Percentiles rank a stretch among this genome's conserved stretches.
These are phyloP conservation scores for Trichosporon inkin DNA, from an alignment of 1,284 basidiomycete species.

Conservation along the genomic window DNA sequence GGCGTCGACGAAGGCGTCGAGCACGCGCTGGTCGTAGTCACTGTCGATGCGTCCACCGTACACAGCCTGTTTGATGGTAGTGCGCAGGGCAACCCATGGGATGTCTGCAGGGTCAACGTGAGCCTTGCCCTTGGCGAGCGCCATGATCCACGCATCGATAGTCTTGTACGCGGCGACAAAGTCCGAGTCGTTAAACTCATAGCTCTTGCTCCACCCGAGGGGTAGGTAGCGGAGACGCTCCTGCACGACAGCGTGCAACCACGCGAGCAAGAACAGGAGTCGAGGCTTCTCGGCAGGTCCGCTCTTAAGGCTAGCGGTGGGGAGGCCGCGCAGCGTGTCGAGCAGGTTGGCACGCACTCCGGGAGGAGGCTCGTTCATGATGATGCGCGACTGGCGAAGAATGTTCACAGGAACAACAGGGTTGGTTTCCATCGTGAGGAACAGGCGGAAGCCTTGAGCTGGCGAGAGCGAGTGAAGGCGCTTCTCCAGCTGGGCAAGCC, in stretches of 20 bases:
- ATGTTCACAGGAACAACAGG: conserved; percentile 83
- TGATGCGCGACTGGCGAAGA: conserved; percentile 83
- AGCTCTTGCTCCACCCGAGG: conserved; percentile 89
- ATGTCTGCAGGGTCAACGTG: conserved; percentile 86
- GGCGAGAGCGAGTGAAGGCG: conserved; percentile 88
- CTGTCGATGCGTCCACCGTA: conserved; percentile 92
- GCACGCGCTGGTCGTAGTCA: conserved; percentile 83
- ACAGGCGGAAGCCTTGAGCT: conserved; percentile 83
- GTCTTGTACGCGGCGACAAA: conserved; percentile 86
- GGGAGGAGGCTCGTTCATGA: conserved; percentile 97
- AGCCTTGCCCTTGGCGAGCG: conserved; percentile 74
- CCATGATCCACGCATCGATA: conserved; percentile 81
- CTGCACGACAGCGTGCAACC: conserved; percentile 96
- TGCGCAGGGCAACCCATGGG: conserved; percentile 87
- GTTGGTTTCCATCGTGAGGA: conserved; percentile 95
- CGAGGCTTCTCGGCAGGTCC: conserved; percentile 88
- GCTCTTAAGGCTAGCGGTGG: conserved; percentile 59
- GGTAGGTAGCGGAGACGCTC: conserved; percentile 92
- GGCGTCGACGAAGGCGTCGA: conserved; percentile 85
- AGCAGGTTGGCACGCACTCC: conserved; percentile 91
- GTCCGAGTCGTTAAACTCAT: conserved; percentile 98
- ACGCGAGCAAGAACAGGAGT: conserved; percentile 89
- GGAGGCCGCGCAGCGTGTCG: conserved; percentile 78
- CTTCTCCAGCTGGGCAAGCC: conserved; percentile 93
- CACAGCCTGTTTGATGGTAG: conserved; percentile 87